Conservation (phyloP, 208 protist species). For the Porcisia deanei region DNA sequence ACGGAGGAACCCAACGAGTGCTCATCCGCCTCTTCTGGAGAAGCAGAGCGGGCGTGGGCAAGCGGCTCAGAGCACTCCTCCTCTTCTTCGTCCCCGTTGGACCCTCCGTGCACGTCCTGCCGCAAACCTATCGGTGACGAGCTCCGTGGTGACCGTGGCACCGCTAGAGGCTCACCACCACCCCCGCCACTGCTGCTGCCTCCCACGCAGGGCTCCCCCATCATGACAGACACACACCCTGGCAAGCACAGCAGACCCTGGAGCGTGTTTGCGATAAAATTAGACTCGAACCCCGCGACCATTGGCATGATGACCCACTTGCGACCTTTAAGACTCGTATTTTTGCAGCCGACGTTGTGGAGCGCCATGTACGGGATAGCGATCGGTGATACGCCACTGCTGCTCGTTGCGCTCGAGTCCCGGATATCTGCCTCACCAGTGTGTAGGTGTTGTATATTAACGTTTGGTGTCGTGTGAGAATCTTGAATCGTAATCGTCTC, state of each 20-base stretch:
- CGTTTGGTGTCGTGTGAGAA: not conserved
- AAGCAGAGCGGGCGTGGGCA: not conserved
- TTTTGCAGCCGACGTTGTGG: slow-evolving; percentile 24
- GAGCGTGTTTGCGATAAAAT: slow-evolving; percentile 48
- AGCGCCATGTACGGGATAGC: slow-evolving; percentile 51
- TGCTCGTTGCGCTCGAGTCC: not conserved
- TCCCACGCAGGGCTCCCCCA: slow-evolving; percentile 25
- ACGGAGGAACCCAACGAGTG: slow-evolving; percentile 2
- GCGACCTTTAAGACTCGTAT: slow-evolving; percentile 9
- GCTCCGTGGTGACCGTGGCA: not conserved
- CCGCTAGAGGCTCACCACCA: not conserved
- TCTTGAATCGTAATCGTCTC: slow-evolving; percentile 9
- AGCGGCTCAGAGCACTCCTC: not conserved
- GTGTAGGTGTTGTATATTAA: not conserved
- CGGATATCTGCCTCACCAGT: not conserved
- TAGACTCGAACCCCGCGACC: slow-evolving; percentile 38
- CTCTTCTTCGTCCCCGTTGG: not conserved
- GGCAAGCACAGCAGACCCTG: slow-evolving; percentile 53
- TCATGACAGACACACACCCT: slow-evolving; percentile 51
- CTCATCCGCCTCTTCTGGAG: not conserved
- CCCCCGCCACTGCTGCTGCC: not conserved
- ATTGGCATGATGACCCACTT: slow-evolving; percentile 63
- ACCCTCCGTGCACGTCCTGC: not conserved
- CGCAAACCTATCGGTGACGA: not conserved
- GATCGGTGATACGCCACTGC: slow-evolving; percentile 13